Conservation (phyloP, 805 yeast genomes). For the Candida ortonii region DNA sequence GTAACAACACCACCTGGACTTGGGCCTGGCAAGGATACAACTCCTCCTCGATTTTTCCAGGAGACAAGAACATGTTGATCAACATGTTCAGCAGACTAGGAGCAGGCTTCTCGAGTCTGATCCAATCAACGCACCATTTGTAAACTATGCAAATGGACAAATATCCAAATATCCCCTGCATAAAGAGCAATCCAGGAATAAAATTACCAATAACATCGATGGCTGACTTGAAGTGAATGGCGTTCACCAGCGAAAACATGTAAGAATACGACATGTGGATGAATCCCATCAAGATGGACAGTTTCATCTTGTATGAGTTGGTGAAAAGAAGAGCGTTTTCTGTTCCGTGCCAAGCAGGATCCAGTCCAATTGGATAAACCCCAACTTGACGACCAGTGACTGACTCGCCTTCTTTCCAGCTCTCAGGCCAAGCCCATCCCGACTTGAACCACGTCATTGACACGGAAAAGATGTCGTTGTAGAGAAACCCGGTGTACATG, state of each 20-base stretch:
- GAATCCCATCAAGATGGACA: constrained; percentile 92
- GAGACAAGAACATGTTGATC: constrained; percentile 91
- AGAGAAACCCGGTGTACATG: constrained; percentile 90
- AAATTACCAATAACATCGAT: constrained; percentile 91
- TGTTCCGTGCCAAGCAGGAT: constrained; percentile 96
- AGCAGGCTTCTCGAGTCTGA: constrained; percentile 68
- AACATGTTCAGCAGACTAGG: constrained; percentile 94
- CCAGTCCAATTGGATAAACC: constrained; percentile 81
- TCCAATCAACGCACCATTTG: constrained; percentile 96
- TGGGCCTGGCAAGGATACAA: constrained; percentile 76
- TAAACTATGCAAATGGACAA: constrained; percentile 80
- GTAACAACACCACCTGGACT: constrained; percentile 68
- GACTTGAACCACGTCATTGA: constrained; percentile 84
- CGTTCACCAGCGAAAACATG: constrained; percentile 80
- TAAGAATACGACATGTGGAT: constrained; percentile 91
- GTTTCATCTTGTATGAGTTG: constrained; percentile 96
- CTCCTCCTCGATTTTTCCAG: constrained; percentile 81
- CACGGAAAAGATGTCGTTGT: constrained; percentile 90
- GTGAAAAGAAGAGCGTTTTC: constrained; percentile 88
- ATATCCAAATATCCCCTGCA: constrained; percentile 97
- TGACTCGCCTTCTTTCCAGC: constrained; percentile 65
- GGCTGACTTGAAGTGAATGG: constrained; percentile 59
- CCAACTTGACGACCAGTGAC: constrained; percentile 66
- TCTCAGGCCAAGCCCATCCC: constrained; percentile 92
- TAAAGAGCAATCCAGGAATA: constrained; percentile 87